Evolutionary conservation across 2,329 filamentous ascomycete genomes (phyloP), one percentile per base, ranked within the genome.

Genomic region (Colletotrichum truncatum): DNA sequence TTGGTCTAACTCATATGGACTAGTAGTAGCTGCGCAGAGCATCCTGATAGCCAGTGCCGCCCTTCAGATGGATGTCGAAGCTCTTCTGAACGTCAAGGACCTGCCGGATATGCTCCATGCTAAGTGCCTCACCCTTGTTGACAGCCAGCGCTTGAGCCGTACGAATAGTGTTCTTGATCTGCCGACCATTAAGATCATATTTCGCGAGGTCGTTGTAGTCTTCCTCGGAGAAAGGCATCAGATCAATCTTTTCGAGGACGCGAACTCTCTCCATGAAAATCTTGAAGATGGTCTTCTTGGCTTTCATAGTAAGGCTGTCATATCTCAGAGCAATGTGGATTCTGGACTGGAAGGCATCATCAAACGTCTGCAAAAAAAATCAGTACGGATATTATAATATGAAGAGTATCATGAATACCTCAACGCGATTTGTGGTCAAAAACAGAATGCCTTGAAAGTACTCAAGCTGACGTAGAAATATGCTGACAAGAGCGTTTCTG

Each of bases 361-460:
- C 94, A 72, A 97, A 97, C 0, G 92, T 94, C 81, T 65, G 26
- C n/a, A n/a, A n/a, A n/a, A n/a, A n/a, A n/a, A n/a, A n/a, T 7
- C 10, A 23, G 21, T 43, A n/a, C n/a, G n/a, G 48, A 41, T n/a
- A 55, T 38, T 16, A 3, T 1, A 41, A 18, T 18, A 30, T 18
- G 1, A 3, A 10, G 4, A 9, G 2, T 7, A 38, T 14, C 1
- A 16, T 4, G 2, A 8, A 11, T 55, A 62, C 62, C 56, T 91
- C 87, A 1, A 97, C 93, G 1, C 93, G 89, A 75, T 97, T 97
- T 2, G 94, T 97, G 0, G 94, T 97, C 32, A 97, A 78, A 81
- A 97, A 97, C 5, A 97, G 77, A 53, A 97, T 97, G 5, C 94
- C 94, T 74, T 97, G 92, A 80, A 97, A 97, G 76, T 97, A 97